Conservation (phyloP, 257 asterid genomes). For the Rhazya stricta region DNA sequence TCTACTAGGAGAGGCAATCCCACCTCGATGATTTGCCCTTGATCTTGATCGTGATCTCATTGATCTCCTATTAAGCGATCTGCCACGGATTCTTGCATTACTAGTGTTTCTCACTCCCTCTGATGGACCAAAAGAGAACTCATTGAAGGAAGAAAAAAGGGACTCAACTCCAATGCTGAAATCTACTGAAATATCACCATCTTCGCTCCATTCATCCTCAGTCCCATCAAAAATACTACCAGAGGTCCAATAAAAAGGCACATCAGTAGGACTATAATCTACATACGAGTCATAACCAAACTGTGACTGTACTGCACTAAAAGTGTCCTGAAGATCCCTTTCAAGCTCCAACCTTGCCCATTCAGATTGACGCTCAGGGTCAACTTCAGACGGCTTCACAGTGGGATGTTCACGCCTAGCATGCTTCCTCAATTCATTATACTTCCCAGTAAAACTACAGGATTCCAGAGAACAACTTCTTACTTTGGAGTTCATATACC, state of each 20-base stretch:
- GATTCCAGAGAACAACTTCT: slow-evolving; percentile 68
- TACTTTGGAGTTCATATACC: slow-evolving; percentile 44
- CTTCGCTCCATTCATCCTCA: slow-evolving; percentile 30
- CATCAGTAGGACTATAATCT: slow-evolving; percentile 22
- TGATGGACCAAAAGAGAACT: slow-evolving; percentile 17
- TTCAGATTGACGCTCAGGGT: slow-evolving; percentile 39
- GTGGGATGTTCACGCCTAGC: slow-evolving; percentile 64
- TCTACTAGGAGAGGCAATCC: not conserved
- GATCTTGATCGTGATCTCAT: slow-evolving; percentile 23
- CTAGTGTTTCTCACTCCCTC: slow-evolving; percentile 19
- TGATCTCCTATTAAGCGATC: slow-evolving; percentile 11
- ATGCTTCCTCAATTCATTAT: slow-evolving; percentile 60
- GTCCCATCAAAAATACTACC: slow-evolving; percentile 27
- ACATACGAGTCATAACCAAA: slow-evolving; percentile 27
- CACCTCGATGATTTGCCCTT: not conserved
- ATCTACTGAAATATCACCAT: slow-evolving; percentile 13
- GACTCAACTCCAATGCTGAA: slow-evolving; percentile 27
- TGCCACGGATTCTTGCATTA: slow-evolving; percentile 21
- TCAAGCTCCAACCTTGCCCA: slow-evolving; percentile 56
- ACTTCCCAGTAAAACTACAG: slow-evolving; percentile 53
- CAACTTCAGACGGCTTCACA: slow-evolving; percentile 50
- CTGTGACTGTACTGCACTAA: slow-evolving; percentile 38
- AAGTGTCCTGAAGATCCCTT: slow-evolving; percentile 49
- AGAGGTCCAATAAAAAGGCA: slow-evolving; percentile 28
- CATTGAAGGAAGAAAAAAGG: slow-evolving; percentile 28